Percentiles rank a stretch among this genome's conserved stretches.
Conservation (phyloP, 2,329 filamentous ascomycete genomes). For the Blastomyces gilchristii region DNA sequence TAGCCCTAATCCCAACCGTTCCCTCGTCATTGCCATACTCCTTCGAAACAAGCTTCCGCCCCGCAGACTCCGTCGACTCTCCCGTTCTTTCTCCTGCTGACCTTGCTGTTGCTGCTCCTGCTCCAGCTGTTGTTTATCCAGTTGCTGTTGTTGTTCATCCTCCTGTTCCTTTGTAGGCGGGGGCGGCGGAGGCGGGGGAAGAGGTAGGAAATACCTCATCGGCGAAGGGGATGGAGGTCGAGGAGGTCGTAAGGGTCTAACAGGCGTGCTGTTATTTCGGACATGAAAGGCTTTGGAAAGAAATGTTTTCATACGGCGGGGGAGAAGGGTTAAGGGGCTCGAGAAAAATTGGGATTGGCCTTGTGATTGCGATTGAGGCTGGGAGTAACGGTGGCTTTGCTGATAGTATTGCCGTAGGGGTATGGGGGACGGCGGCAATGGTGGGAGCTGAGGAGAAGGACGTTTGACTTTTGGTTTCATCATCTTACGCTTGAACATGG, state of each 20-base stretch:
- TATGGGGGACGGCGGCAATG: background rate
- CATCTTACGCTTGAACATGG: background rate
- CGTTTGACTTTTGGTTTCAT: background rate
- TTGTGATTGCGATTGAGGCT: background rate
- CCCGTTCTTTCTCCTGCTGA: background rate
- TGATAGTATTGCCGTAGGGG: background rate
- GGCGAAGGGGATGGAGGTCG: constrained; percentile 2
- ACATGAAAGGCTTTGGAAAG: background rate
- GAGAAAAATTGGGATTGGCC: background rate
- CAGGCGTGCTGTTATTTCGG: background rate
- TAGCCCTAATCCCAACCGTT: background rate
- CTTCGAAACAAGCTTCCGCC: background rate
- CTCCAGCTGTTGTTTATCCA: background rate
- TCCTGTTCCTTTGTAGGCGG: constrained; percentile 19
- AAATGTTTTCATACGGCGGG: constrained; percentile 1
- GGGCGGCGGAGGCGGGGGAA: background rate
- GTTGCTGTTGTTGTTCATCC: background rate
- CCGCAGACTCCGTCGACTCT: background rate
- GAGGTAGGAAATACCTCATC: background rate
- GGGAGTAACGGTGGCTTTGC: background rate
- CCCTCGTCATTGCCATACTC: background rate
- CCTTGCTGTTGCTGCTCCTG: background rate
- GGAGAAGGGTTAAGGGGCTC: background rate
- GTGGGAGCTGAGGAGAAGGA: background rate
- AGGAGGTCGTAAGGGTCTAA: background rate